These are phyloP conservation scores for Diplodia sapinea DNA, from an alignment of 2,329 filamentous ascomycete genomes.

Conservation along the genomic window DNA sequence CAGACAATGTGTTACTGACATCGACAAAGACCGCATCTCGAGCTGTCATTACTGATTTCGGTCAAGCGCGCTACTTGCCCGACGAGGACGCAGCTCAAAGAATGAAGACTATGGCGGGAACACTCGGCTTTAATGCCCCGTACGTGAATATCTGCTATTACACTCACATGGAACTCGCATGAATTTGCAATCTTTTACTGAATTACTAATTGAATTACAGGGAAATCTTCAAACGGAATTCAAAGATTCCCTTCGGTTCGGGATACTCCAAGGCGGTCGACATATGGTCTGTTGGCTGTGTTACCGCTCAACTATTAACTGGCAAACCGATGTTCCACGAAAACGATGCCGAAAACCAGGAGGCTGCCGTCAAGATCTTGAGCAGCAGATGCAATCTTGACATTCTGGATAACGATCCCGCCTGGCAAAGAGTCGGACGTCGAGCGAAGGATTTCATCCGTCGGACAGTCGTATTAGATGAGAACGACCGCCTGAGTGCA, in stretches of 20 bases:
- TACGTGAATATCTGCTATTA: constrained; percentile 39
- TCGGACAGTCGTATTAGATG: constrained; percentile 58
- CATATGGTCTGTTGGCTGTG: constrained; percentile 66
- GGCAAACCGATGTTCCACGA: constrained; percentile 47
- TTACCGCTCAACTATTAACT: constrained; percentile 59
- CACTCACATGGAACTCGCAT: constrained; percentile 40
- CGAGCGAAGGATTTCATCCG: constrained; percentile 61
- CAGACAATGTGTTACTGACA: constrained; percentile 67
- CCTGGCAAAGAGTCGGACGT: constrained; percentile 52
- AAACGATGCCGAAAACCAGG: constrained; percentile 35
- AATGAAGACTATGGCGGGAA: constrained; percentile 63
- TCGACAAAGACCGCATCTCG: constrained; percentile 58
- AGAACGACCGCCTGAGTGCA: constrained; percentile 57
- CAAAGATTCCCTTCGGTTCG: constrained; percentile 36
- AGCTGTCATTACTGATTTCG: constrained; percentile 67
- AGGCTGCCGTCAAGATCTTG: constrained; percentile 42
- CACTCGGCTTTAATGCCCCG: constrained; percentile 64
- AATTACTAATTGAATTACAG: constrained; percentile 32
- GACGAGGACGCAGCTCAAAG: constrained; percentile 40
- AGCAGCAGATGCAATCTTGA: constrained; percentile 52
- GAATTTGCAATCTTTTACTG: neutral
- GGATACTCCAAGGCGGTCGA: constrained; percentile 66
- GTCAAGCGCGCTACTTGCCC: constrained; percentile 56
- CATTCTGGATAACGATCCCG: constrained; percentile 50
- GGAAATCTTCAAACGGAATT: constrained; percentile 47